phyloP scores from a whole-genome alignment of 1,139 yeast genomes.

The Suzukiozyma palmioleophila region DNA sequence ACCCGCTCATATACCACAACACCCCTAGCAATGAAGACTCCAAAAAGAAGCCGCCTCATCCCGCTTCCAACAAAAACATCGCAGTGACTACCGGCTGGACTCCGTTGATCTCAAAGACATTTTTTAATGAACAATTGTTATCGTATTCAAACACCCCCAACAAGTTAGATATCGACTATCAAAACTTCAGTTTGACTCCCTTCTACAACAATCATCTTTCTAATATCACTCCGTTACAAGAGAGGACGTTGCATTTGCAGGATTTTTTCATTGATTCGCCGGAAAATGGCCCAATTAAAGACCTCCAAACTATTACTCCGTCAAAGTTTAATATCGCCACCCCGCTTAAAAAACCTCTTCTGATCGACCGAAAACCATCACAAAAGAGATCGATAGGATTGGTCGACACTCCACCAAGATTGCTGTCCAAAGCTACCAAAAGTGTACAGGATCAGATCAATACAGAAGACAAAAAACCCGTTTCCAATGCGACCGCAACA shows the following conservation, averaged over 20 bases:
- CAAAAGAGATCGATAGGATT: slow-evolving; percentile 34
- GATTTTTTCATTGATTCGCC: slow-evolving; percentile 48
- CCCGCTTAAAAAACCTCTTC: slow-evolving; percentile 7
- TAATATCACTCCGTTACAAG: slow-evolving; percentile 42
- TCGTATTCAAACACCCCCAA: slow-evolving; percentile 37
- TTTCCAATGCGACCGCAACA: background rate
- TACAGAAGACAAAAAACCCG: background rate
- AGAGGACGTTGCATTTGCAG: slow-evolving; percentile 37
- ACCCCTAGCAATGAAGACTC: slow-evolving; percentile 5
- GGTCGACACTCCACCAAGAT: slow-evolving; percentile 40
- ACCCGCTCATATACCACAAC: slow-evolving; percentile 21
- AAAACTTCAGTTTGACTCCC: slow-evolving; percentile 43
- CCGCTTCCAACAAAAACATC: slow-evolving; percentile 9
- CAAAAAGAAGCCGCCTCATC: slow-evolving; percentile 3
- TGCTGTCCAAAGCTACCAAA: slow-evolving; percentile 15
- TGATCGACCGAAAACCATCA: slow-evolving; percentile 22
- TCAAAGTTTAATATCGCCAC: slow-evolving; percentile 31
- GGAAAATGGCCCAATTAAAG: slow-evolving; percentile 25
- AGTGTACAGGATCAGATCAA: slow-evolving; percentile 11
- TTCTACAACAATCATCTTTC: slow-evolving; percentile 26
- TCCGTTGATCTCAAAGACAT: slow-evolving; percentile 38
- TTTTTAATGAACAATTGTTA: slow-evolving; percentile 32
- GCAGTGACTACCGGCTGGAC: slow-evolving; percentile 36
- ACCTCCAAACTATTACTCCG: slow-evolving; percentile 41
- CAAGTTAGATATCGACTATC: slow-evolving; percentile 24